phyloP scores from a whole-genome alignment of 225 moss, liverwort and hornwort genomes.

The Pseudisothecium myosuroides region DNA sequence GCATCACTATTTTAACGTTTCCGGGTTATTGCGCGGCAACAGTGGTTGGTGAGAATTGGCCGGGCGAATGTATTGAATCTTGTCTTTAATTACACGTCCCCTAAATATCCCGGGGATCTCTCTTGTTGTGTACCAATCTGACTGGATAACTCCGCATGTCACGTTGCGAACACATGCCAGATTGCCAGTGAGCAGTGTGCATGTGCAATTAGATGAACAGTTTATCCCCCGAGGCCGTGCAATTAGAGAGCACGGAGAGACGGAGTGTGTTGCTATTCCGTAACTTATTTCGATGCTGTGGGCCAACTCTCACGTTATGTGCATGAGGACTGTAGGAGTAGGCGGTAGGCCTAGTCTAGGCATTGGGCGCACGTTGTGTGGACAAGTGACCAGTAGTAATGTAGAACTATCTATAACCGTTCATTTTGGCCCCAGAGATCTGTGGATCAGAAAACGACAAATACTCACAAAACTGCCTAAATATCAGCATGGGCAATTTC shows the following conservation, averaged over 20 bases:
- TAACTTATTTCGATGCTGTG: background rate
- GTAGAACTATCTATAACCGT: background rate
- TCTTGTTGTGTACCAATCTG: background rate
- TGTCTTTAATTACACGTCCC: background rate
- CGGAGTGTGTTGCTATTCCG: no score
- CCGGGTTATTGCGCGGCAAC: background rate
- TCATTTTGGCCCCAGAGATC: background rate
- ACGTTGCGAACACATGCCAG: background rate
- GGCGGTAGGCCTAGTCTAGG: background rate
- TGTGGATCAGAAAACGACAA: background rate
- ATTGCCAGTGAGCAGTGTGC: background rate
- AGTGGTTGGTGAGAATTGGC: background rate
- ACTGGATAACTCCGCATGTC: background rate
- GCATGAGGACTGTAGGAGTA: background rate
- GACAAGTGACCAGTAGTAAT: background rate
- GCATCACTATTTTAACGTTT: background rate
- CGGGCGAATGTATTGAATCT: background rate
- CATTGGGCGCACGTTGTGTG: background rate
- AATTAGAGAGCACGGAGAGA: background rate
- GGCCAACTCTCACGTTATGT: background rate
- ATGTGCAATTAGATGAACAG: background rate
- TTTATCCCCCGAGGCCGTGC: background rate
- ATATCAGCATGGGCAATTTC: no score
- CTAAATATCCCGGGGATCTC: background rate
- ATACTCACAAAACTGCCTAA: background rate